Evolutionary conservation across 2,329 filamentous ascomycete species (phyloP).

Genomic region (Fusarium pseudograminearum): DNA sequence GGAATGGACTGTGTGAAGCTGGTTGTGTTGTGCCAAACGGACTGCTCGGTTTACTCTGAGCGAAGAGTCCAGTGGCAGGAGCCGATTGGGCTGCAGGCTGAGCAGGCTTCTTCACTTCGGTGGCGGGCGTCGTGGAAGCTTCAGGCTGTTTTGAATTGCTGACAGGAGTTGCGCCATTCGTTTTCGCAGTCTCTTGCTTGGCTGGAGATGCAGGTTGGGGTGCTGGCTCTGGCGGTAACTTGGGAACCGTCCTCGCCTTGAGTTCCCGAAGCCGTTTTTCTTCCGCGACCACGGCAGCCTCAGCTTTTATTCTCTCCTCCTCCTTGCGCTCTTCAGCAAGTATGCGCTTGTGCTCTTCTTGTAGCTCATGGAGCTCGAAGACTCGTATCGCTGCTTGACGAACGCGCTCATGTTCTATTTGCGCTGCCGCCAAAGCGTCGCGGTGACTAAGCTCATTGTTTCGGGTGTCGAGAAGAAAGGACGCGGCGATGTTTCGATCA

Average conservation of each 20-base stretch:
- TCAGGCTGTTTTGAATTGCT: constrained; percentile 39
- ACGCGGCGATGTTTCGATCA: constrained; percentile 63
- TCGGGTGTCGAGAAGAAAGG: constrained; percentile 71
- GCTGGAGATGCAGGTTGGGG: constrained; percentile 41
- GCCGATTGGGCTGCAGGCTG: constrained; percentile 20
- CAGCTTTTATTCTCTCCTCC: constrained; percentile 59
- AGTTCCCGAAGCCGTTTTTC: constrained; percentile 62
- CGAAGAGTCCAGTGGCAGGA: constrained; percentile 39
- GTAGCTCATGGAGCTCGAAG: constrained; percentile 61
- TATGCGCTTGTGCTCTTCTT: constrained; percentile 59
- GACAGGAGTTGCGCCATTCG: constrained; percentile 41
- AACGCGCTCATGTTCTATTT: constrained; percentile 74
- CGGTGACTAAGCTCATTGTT: constrained; percentile 73
- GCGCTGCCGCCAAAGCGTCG: constrained; percentile 74
- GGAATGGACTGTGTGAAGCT: constrained; percentile 25
- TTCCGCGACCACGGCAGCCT: constrained; percentile 61
- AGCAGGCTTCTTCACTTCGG: constrained; percentile 38
- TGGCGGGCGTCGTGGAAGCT: constrained; percentile 35
- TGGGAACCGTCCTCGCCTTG: constrained; percentile 59
- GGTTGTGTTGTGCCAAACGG: constrained; percentile 39
- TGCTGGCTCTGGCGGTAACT: constrained; percentile 55
- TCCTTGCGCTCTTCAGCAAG: constrained; percentile 60
- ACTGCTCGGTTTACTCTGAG: constrained; percentile 43
- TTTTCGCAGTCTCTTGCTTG: constrained; percentile 38
- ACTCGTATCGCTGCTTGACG: constrained; percentile 63